Evolutionary conservation across 2,329 filamentous ascomycete genomes (phyloP).

Genomic region (Madurella fahalii): DNA sequence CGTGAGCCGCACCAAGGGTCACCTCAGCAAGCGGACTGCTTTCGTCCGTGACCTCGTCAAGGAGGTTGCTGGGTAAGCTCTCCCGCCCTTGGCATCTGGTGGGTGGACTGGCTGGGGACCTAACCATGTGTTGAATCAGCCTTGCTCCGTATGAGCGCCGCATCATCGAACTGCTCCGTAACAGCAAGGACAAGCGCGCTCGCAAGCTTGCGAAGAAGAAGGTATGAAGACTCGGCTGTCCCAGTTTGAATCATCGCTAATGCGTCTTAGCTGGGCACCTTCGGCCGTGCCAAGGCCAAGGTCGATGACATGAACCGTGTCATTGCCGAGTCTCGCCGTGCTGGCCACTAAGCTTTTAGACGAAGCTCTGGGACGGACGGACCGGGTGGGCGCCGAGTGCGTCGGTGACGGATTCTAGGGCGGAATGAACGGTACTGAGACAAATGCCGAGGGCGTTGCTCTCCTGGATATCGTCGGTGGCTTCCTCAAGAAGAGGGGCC

Average conservation of each 20-base stretch:
- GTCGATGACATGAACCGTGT: conserved; percentile 98
- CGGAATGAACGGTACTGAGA: background rate
- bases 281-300: conserved; percentile 99
- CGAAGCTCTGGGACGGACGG: conserved; percentile 6
- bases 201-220: conserved; percentile 99
- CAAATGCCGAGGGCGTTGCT: background rate
- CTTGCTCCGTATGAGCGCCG: conserved; percentile 96
- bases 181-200: conserved; percentile 99
- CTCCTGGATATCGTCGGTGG: conserved; percentile 4
- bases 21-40: conserved; percentile 93
- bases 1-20: conserved; percentile 87
- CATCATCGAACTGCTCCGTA: conserved; percentile 97
- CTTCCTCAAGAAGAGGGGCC: background rate
- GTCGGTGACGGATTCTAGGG: conserved; percentile 15
- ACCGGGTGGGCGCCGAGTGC: conserved; percentile 14
- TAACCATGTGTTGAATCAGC: conserved; percentile 38
- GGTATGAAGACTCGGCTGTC: conserved; percentile 51
- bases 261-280: conserved; percentile 77
- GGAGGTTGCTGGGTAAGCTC: conserved; percentile 88
- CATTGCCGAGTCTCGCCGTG: conserved; percentile 88
- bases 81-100: background rate
- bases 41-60: conserved; percentile 98
- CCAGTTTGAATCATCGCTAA: background rate
- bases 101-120: background rate
- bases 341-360: conserved; percentile 48